Percentiles rank a stretch among this genome's conserved stretches.
These are phyloP conservation scores for Mycocentrospora acerina DNA, from an alignment of 2,329 filamentous ascomycete genomes.

Conservation along the genomic window DNA sequence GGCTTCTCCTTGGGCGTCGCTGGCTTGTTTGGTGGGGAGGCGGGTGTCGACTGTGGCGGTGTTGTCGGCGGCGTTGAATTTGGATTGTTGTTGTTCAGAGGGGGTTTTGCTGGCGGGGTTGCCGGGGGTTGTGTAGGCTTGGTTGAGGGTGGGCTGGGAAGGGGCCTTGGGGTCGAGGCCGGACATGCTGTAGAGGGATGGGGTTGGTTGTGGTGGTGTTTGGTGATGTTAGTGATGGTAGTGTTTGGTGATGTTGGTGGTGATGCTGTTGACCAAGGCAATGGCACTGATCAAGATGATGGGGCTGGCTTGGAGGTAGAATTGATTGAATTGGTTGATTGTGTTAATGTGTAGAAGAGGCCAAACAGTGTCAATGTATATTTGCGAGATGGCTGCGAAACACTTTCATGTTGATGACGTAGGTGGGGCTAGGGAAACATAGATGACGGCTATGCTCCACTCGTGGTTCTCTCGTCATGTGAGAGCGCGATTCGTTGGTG, in stretches of 20 bases:
- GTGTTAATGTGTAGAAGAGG: too few species aligned
- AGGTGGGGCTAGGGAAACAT: slow-evolving; percentile 31
- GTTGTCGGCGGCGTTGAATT: slow-evolving; percentile 38
- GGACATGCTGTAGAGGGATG: too few species aligned
- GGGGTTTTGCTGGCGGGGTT: slow-evolving; percentile 49
- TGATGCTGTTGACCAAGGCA: background rate
- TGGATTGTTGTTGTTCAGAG: slow-evolving; percentile 37
- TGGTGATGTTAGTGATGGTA: slow-evolving; percentile 1
- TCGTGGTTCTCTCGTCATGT: slow-evolving; percentile 10
- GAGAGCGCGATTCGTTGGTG: background rate
- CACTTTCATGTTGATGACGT: slow-evolving; percentile 27
- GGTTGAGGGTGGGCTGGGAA: slow-evolving; percentile 47
- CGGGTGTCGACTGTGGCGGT: slow-evolving; percentile 37
- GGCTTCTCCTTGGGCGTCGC: slow-evolving; percentile 41
- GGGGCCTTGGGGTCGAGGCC: slow-evolving; percentile 44
- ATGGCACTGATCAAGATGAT: background rate
- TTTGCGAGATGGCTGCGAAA: slow-evolving; percentile 5
- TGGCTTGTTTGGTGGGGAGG: slow-evolving; percentile 41
- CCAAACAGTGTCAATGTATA: too few species aligned
- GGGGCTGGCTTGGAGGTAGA: background rate
- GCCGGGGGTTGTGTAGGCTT: slow-evolving; percentile 50
- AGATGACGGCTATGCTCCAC: slow-evolving; percentile 16
- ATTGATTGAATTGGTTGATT: too few species aligned
- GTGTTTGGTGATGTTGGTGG: background rate
- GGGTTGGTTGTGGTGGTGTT: slow-evolving; percentile 7